Evolutionary conservation across 2,329 filamentous ascomycete genomes (phyloP).

Genomic region (Hypocreales sp.): DNA sequence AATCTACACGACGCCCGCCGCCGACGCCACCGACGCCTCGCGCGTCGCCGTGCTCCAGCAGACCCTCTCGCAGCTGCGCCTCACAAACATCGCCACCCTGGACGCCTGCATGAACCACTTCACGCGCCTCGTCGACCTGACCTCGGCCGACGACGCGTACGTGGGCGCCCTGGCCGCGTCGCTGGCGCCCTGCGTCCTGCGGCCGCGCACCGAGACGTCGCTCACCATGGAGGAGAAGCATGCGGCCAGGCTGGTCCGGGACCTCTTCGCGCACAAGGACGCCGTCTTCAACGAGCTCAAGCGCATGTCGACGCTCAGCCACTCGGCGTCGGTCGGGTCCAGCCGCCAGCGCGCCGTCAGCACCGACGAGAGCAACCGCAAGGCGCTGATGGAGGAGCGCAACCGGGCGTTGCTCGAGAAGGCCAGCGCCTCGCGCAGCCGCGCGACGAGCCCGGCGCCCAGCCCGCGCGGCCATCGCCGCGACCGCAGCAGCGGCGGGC

Average conservation of each 20-base stretch:
- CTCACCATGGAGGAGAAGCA: constrained; percentile 94
- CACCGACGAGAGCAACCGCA: constrained; percentile 89
- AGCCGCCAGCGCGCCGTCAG: constrained; percentile 73
- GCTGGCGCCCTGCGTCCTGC: constrained; percentile 73
- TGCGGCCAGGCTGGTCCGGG: constrained; percentile 75
- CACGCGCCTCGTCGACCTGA: constrained; percentile 88
- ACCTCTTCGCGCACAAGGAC: constrained; percentile 87
- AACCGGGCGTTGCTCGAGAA: constrained; percentile 66
- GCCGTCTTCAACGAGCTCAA: constrained; percentile 93
- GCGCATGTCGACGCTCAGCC: constrained; percentile 60
- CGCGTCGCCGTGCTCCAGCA: constrained; percentile 88
- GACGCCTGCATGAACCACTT: constrained; percentile 98
- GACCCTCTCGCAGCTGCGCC: constrained; percentile 81
- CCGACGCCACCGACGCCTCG: constrained; percentile 60
- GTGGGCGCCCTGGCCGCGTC: constrained; percentile 55
- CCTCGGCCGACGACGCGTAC: constrained; percentile 85
- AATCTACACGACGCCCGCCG: constrained; percentile 73
- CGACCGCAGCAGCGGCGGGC: constrained; percentile 60
- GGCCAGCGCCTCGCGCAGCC: constrained; percentile 46
- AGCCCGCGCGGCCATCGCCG: constrained; percentile 51
- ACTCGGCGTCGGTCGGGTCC: constrained; percentile 38
- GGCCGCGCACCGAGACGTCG: constrained; percentile 74
- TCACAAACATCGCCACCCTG: constrained; percentile 96
- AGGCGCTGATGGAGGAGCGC: constrained; percentile 86
- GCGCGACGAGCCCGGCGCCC: constrained; percentile 59